A percentile compares a stretch with the other conserved stretches of the same genome.
These are phyloP conservation scores for Hypomontagnella monticulosa DNA, from an alignment of 495 filamentous ascomycete genomes.

Conservation along the genomic window DNA sequence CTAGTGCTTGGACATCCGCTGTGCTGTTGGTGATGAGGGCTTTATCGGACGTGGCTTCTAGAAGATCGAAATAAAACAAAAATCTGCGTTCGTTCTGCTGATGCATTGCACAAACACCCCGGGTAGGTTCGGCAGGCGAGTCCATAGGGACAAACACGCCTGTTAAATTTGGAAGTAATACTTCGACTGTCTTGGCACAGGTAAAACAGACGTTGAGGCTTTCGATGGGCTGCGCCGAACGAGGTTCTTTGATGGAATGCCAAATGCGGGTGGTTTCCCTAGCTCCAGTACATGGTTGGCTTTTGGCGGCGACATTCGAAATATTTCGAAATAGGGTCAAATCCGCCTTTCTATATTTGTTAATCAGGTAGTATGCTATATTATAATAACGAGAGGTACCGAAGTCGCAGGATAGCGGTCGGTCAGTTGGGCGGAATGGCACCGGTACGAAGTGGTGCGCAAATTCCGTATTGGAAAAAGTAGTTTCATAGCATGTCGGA, in stretches of 20 bases:
- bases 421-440: constrained; percentile 48
- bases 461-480: constrained; percentile 53
- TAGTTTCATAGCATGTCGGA: constrained; percentile 51
- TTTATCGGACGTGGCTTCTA: constrained; percentile 53
- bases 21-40: constrained; percentile 43
- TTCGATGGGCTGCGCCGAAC: constrained; percentile 41
- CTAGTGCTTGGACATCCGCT: constrained; percentile 51
- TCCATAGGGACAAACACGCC: constrained; percentile 52
- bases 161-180: constrained; percentile 54
- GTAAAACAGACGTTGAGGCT: constrained; percentile 53
- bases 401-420: constrained; percentile 55
- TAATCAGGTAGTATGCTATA: constrained; percentile 57
- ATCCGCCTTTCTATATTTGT: constrained; percentile 51
- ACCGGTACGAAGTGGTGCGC: constrained; percentile 51
- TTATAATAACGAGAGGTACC: constrained; percentile 56
- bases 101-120: constrained; percentile 56
- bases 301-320: constrained; percentile 47
- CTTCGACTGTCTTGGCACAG: constrained; percentile 54
- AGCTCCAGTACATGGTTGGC: constrained; percentile 49
- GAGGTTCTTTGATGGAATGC: constrained; percentile 55
- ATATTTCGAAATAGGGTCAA: constrained; percentile 52
- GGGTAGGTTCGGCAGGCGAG: constrained; percentile 44
- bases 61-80: constrained; percentile 52
- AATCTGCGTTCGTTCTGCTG: constrained; percentile 50
- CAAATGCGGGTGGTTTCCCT: constrained; percentile 48